Base-by-base conservation (phyloP, 768 basidiomycete species). In the Ramaria sp. region DNA sequence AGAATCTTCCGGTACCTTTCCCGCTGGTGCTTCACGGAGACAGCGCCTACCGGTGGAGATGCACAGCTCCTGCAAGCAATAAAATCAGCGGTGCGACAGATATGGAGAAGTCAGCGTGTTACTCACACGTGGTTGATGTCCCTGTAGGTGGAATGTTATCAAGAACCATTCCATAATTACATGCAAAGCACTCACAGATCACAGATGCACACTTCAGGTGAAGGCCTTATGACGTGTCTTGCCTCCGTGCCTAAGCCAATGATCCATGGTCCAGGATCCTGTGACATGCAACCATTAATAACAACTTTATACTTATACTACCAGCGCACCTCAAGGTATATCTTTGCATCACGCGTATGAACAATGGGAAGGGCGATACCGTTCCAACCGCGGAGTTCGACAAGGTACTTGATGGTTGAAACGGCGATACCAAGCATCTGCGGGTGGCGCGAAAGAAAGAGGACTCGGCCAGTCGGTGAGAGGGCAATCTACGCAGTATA, bases 211-310 rank as follows among this genome's bases (percentile, higher is more conserved):
- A 94, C 84, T 66, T 97, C 95, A 0, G 87, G 74, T 1, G 83
- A 73, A 9, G 85, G 79, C 27, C 86, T 76, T 19, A 91, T 74
- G 61, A 87, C 79, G 67, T 91, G 87, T 59, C 90, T 78, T 7
- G 88, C 85, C 66, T 94, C 87, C 1, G 88, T 89, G 11, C 90
- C 82, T 39, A 95, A 75, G 37, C 90, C 94, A 69, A 97, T 81
- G 63, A 98, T 92, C 84, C 91, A 98, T 59, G 95, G 95, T 34
- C 94, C 94, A 43, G 94, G 91, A 68, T 98, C 93, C 62, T 63
- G 30, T 19, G 34, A 6, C 3, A 41, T 13, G 27, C 34, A 57
- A 19, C 24, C 12, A 2, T 41, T 22, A 42, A 7, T 30, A 51
- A 43, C 22, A 43, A 49, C 46, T 5, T 27, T 27, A 27, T 17